Conservation (phyloP, 1,284 basidiomycete species). For the Athelia sp. region DNA sequence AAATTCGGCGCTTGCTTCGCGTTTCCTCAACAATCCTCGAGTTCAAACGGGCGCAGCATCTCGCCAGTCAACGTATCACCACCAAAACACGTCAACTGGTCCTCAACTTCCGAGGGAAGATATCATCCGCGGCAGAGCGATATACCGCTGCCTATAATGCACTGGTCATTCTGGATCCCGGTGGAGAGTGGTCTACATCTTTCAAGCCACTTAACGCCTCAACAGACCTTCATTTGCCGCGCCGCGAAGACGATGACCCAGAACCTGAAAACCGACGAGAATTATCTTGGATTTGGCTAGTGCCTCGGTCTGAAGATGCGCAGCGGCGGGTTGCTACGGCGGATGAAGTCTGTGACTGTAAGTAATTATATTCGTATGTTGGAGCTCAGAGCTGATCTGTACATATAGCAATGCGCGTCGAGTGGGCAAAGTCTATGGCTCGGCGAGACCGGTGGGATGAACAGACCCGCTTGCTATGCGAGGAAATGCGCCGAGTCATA, state of each 20-base stretch:
- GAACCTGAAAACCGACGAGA: neutral
- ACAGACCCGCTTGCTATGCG: neutral
- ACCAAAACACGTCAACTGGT: neutral
- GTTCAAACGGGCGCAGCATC: neutral
- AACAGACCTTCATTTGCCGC: neutral
- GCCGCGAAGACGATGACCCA: neutral
- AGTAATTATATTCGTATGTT: neutral
- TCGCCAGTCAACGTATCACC: neutral
- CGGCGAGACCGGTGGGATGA: neutral
- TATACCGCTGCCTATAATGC: neutral
- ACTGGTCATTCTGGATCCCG: neutral
- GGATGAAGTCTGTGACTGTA: neutral
- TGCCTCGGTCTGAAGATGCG: neutral
- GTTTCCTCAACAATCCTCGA: neutral
- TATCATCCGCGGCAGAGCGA: neutral
- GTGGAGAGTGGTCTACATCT: neutral
- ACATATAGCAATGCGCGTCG: neutral
- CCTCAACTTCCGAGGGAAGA: neutral
- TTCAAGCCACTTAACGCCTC: neutral
- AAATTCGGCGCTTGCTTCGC: slow-evolving; percentile 7
- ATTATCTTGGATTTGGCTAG: neutral
- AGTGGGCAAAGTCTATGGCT: neutral
- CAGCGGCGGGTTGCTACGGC: neutral
- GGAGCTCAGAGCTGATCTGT: neutral
- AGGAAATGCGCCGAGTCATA: neutral